phyloP scores from a whole-genome alignment of 805 yeast genomes.

The Saccharomycopsis fodiens region DNA sequence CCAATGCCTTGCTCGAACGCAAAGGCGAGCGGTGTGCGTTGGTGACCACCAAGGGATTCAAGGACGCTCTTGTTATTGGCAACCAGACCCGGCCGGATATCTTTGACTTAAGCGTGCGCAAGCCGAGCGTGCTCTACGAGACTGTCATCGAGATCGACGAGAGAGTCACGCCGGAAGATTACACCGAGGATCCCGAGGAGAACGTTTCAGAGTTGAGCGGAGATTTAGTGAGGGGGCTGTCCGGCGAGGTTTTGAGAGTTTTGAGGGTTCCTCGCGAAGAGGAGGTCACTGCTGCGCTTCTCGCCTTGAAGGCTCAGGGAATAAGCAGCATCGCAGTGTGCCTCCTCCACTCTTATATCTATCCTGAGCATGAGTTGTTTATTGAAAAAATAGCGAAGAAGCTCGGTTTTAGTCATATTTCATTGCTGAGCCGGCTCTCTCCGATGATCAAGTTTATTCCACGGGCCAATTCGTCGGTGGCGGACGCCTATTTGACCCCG shows the following conservation, averaged over 20 bases:
- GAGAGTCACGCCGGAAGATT: conserved; percentile 78
- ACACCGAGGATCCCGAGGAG: conserved; percentile 60
- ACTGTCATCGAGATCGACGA: conserved; percentile 82
- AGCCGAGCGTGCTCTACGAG: conserved; percentile 65
- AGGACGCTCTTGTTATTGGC: conserved; percentile 76
- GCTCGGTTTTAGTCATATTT: conserved; percentile 62
- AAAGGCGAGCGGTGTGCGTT: conserved; percentile 87
- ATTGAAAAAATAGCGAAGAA: conserved; percentile 54
- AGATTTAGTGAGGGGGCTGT: conserved; percentile 44
- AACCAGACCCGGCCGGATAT: conserved; percentile 89
- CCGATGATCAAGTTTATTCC: conserved; percentile 77
- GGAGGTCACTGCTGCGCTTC: conserved; percentile 36
- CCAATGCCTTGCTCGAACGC: conserved; percentile 87
- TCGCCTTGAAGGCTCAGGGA: conserved; percentile 45
- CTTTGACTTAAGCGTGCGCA: conserved; percentile 71
- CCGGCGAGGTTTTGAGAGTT: conserved; percentile 62
- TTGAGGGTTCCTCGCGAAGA: conserved; percentile 41
- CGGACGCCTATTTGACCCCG: conserved; percentile 81
- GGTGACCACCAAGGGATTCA: conserved; percentile 81
- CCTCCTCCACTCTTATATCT: conserved; percentile 66
- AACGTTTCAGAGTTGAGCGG: conserved; percentile 23
- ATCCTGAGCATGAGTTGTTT: conserved; percentile 55
- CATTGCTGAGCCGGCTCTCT: conserved; percentile 58
- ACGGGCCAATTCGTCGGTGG: conserved; percentile 70
- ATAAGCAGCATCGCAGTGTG: conserved; percentile 66